Percentiles rank a stretch among this genome's conserved stretches.
phyloP scores from a whole-genome alignment of 768 basidiomycete genomes.

The Solioccasus polychromus region DNA sequence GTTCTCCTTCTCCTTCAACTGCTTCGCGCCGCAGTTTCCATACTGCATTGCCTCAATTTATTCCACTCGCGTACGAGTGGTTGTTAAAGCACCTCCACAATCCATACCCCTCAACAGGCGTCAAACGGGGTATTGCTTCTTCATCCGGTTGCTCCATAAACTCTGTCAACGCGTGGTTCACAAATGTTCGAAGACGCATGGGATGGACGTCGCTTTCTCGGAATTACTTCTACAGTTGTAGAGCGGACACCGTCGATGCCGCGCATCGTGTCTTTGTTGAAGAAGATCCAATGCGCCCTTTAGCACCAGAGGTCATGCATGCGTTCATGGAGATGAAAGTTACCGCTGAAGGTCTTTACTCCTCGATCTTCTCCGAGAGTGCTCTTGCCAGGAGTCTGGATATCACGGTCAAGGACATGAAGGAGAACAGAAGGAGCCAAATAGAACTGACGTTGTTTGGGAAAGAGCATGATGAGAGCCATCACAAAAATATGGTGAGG shows the following conservation, averaged over 20 bases:
- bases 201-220: slow-evolving; percentile 47
- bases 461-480: too few species aligned
- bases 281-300: slow-evolving; percentile 4
- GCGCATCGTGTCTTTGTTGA: slow-evolving; percentile 24
- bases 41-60: too few species aligned
- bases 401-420: slow-evolving; percentile 29
- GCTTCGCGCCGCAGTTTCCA: too few species aligned
- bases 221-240: slow-evolving; percentile 17
- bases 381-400: slow-evolving; percentile 29
- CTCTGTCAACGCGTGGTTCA: slow-evolving; percentile 48
- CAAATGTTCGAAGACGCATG: slow-evolving; percentile 43
- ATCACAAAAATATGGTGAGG: not conserved
- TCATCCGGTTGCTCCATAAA: too few species aligned
- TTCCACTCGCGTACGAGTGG: too few species aligned
- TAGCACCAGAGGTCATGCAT: slow-evolving; percentile 5
- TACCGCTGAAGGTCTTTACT: slow-evolving; percentile 28
- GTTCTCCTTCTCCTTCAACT: too few species aligned
- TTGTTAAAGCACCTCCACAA: too few species aligned
- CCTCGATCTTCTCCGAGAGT: slow-evolving; percentile 25
- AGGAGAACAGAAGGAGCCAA: slow-evolving; percentile 8
- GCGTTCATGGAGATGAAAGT: slow-evolving; percentile 31
- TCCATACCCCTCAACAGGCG: too few species aligned
- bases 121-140: too few species aligned
- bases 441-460: too few species aligned
- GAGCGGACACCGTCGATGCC: slow-evolving; percentile 22